Conservation (phyloP, 1,284 basidiomycete species). For the Rhodotorula sp. region DNA sequence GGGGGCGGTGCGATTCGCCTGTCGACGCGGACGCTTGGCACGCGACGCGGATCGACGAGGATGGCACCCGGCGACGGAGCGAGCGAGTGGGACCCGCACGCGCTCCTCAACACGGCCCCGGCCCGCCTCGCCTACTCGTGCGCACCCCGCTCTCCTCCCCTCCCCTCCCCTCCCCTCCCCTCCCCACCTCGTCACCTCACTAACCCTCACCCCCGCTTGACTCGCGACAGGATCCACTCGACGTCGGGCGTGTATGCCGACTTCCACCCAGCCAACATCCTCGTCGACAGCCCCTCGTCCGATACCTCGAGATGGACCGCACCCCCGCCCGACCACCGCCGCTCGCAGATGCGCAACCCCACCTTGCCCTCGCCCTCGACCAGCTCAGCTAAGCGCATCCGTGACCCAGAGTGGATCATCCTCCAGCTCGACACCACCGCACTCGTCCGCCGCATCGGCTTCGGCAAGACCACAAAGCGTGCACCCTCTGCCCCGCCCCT, state of each 20-base stretch:
- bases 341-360: too few species aligned
- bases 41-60: background rate
- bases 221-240: slow-evolving; percentile 35
- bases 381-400: slow-evolving; percentile 11
- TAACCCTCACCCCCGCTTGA: background rate
- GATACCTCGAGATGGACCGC: slow-evolving; percentile 46
- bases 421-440: slow-evolving; percentile 48
- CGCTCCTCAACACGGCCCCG: background rate
- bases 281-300: slow-evolving; percentile 43
- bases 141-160: slow-evolving; percentile 4
- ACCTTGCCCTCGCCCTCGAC: background rate
- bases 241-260: slow-evolving; percentile 46
- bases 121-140: slow-evolving; percentile 18
- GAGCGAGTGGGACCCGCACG: background rate
- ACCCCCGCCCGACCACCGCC: slow-evolving; percentile 20
- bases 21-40: background rate
- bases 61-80: background rate
- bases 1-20: too few species aligned
- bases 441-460: slow-evolving; percentile 47
- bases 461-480: slow-evolving; percentile 51
- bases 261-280: slow-evolving; percentile 48
- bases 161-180: background rate
- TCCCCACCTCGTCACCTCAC: slow-evolving; percentile 12
- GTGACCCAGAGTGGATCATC: slow-evolving; percentile 49
- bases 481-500: background rate